Evolutionary conservation across 352 stramenopile species (phyloP).

Genomic region (Phytophthora litchii): DNA sequence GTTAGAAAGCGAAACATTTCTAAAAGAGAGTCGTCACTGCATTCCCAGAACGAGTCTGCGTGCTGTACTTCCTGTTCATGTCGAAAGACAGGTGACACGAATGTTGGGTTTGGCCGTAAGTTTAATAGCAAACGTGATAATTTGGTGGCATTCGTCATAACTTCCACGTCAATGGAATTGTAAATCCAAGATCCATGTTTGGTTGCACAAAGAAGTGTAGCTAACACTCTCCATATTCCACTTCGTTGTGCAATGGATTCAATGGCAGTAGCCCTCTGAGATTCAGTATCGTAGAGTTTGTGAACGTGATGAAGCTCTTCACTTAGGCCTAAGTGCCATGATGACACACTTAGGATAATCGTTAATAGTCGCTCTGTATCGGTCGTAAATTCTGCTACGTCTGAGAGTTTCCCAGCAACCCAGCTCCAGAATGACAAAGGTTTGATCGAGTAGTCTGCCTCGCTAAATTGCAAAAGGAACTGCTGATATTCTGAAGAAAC

Average conservation of each 20-base stretch:
- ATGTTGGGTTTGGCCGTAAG: conserved; percentile 18
- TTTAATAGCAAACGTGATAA: conserved; percentile 17
- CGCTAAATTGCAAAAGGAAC: conserved; percentile 25
- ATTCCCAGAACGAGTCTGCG: background rate
- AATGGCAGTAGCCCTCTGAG: background rate
- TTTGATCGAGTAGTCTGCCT: conserved; percentile 5
- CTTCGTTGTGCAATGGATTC: background rate
- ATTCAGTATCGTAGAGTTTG: conserved; percentile 12
- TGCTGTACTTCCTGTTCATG: background rate
- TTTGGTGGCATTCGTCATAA: conserved; percentile 12
- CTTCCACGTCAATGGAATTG: conserved; percentile 1
- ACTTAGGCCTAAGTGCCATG: conserved; percentile 31
- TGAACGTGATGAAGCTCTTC: conserved; percentile 23
- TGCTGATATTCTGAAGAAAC: conserved; percentile 8
- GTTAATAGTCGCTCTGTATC: conserved; percentile 18
- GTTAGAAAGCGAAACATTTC: conserved; percentile 32
- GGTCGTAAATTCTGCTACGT: conserved; percentile 2
- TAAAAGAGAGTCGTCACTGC: conserved; percentile 8
- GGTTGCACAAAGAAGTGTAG: background rate
- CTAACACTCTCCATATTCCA: conserved; percentile 19
- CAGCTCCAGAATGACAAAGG: conserved; percentile 22
- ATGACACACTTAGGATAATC: conserved; percentile 7
- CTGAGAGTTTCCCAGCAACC: conserved; percentile 18
- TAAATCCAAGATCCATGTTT: background rate
- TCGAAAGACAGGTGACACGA: conserved; percentile 12